Conservation (phyloP, 768 basidiomycete species). For the Russula brevipes region DNA sequence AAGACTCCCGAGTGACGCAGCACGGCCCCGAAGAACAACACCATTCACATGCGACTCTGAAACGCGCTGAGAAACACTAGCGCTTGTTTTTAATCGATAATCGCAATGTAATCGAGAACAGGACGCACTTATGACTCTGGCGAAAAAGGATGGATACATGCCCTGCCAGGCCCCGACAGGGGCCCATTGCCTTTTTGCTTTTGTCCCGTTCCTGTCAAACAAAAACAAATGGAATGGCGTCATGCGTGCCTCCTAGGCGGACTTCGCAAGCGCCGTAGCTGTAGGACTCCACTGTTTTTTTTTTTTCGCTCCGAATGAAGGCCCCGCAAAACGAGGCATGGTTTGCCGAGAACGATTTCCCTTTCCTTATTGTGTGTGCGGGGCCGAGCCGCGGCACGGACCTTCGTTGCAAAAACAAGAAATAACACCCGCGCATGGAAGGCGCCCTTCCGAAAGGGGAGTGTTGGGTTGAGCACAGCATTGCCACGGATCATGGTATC, state of each 20-base stretch:
- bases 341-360: background rate
- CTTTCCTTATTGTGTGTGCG: background rate
- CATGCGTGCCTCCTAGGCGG: background rate
- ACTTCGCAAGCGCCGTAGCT: background rate
- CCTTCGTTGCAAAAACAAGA: background rate
- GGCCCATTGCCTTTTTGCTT: no score
- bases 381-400: slow-evolving; percentile 1
- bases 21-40: background rate
- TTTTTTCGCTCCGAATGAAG: background rate
- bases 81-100: background rate
- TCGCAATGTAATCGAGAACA: background rate
- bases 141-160: background rate
- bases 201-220: no score
- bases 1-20: background rate
- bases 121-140: background rate
- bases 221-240: background rate
- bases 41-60: background rate
- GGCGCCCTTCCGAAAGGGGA: background rate
- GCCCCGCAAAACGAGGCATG: background rate
- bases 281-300: background rate
- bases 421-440: background rate
- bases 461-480: background rate
- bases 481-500: background rate
- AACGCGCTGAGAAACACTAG: background rate
- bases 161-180: background rate